Conservation (phyloP, 2,329 filamentous ascomycete genomes). For the Samsoniella hepiali region DNA sequence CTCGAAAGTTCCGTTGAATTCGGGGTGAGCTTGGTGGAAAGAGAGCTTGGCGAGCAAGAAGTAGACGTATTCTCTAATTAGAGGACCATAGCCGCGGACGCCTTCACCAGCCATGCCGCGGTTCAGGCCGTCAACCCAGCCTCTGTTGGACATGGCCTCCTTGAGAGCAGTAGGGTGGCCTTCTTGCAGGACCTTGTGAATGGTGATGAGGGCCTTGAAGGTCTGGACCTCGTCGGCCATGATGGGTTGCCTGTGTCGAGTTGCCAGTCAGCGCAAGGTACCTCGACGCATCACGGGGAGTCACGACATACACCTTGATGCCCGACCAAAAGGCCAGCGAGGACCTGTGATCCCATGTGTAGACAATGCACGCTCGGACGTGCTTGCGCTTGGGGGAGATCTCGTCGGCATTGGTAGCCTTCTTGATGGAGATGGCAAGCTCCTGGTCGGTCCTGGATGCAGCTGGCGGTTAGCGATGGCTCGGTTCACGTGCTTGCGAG, state of each 20-base stretch:
- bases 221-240: conserved; percentile 97
- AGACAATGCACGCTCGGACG: conserved; percentile 96
- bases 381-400: conserved; percentile 78
- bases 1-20: conserved; percentile 98
- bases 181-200: conserved; percentile 97
- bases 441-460: conserved; percentile 61
- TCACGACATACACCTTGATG: conserved; percentile 83
- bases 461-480: background rate
- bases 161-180: conserved; percentile 84
- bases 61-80: conserved; percentile 96
- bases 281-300: background rate
- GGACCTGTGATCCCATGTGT: conserved; percentile 98
- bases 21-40: conserved; percentile 95
- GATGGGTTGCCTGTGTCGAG: conserved; percentile 73
- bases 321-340: conserved; percentile 94
- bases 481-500: no score
- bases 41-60: conserved; percentile 90
- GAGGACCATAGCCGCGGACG: conserved; percentile 80
- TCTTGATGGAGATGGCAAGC: conserved; percentile 66
- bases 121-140: conserved; percentile 90
- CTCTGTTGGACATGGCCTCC: conserved; percentile 83
- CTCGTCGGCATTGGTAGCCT: conserved; percentile 66
- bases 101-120: conserved; percentile 80
- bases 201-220: conserved; percentile 95
- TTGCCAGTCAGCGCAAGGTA: background rate